phyloP scores from a whole-genome alignment of 371 early-diverging fungal species.

The Syncephalis fuscata region DNA sequence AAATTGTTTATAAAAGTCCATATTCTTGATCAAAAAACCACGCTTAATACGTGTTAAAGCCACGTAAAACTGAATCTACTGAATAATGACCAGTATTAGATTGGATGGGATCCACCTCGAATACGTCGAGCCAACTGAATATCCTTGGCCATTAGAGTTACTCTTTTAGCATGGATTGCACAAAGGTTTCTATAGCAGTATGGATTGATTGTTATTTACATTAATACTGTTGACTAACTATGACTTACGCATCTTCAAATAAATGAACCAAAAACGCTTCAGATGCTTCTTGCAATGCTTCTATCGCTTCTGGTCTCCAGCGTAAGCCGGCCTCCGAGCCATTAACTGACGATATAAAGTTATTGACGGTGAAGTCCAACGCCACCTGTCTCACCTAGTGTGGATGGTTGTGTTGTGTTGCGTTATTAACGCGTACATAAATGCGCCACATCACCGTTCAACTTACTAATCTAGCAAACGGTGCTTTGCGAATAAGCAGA shows the following conservation, averaged over 20 bases:
- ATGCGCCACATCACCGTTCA: background rate
- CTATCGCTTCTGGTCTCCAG: conserved; percentile 69
- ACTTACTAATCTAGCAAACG: conserved; percentile 60
- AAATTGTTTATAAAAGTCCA: no score
- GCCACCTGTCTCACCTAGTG: conserved; percentile 48
- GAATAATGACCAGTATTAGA: no score
- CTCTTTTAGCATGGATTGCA: conserved; percentile 89
- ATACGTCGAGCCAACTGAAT: conserved; percentile 83
- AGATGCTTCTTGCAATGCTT: conserved; percentile 80
- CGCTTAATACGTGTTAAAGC: no score
- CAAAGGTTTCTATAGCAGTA: conserved; percentile 49
- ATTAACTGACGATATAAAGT: conserved; percentile 13
- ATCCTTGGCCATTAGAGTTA: conserved; percentile 85
- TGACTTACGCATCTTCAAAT: conserved; percentile 81
- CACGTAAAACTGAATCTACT: no score
- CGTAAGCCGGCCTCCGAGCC: conserved; percentile 26
- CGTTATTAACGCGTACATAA: background rate
- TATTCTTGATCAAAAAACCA: no score
- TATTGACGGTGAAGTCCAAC: conserved; percentile 16
- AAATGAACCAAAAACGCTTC: conserved; percentile 79
- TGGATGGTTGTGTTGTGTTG: background rate
- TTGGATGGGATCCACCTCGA: conserved; percentile 27
- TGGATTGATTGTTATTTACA: background rate
- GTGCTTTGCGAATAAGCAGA: conserved; percentile 50
- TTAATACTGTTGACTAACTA: background rate